Percentiles rank a stretch among this genome's conserved stretches.
Evolutionary conservation across 169 alveolate genomes (phyloP).

Genomic region (Cytauxzoon felis): DNA sequence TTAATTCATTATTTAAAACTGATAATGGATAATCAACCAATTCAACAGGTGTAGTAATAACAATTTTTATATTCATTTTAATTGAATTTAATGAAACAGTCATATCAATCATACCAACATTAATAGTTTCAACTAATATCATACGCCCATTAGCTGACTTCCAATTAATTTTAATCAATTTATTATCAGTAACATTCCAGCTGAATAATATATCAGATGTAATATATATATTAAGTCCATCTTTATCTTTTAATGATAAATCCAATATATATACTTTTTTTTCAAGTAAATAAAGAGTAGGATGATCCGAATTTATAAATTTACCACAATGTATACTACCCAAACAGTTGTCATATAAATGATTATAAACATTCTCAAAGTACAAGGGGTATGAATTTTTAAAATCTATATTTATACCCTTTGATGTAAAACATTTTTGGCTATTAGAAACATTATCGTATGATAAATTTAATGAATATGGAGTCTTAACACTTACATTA

Average conservation of each 20-base stretch:
- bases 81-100: background rate
- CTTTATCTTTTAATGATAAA: constrained; percentile 17
- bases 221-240: background rate
- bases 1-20: too few species aligned
- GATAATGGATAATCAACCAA: constrained; percentile 16
- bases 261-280: constrained; percentile 30
- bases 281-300: constrained; percentile 16
- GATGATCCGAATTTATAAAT: background rate
- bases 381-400: background rate
- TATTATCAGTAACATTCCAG: constrained; percentile 3
- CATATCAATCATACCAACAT: constrained; percentile 17
- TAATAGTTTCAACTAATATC: background rate
- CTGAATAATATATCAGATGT: background rate
- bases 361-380: background rate
- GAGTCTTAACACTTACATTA: constrained; percentile 4
- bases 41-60: constrained; percentile 24
- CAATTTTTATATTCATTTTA: background rate
- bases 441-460: background rate
- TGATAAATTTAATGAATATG: background rate
- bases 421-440: background rate
- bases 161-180: background rate
- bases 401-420: background rate
- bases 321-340: background rate
- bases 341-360: background rate
- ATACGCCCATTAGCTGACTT: constrained; percentile 20